A percentile compares a stretch with the other conserved stretches of the same genome.
These are phyloP conservation scores for Fibroporia radiculosa DNA, from an alignment of 768 basidiomycete genomes.

Conservation along the genomic window DNA sequence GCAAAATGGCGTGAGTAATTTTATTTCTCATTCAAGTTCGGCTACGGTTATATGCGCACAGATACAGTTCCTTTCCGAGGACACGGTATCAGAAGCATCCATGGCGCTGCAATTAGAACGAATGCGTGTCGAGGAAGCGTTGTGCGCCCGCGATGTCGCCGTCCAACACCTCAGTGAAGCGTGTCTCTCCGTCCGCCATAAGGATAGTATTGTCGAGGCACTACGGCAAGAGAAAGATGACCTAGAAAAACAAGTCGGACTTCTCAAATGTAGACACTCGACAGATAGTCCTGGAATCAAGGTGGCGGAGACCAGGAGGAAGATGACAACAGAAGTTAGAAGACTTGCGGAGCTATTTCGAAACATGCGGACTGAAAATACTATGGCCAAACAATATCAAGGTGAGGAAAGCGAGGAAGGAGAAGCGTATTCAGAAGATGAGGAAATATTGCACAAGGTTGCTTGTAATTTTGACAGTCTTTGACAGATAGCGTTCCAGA, in stretches of 20 bases:
- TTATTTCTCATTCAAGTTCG: too few species aligned
- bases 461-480: too few species aligned
- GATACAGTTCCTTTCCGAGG: background rate
- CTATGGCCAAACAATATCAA: too few species aligned
- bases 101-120: slow-evolving; percentile 6
- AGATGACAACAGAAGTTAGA: background rate
- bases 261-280: slow-evolving; percentile 1
- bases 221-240: slow-evolving; percentile 33
- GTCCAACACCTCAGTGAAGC: slow-evolving; percentile 52
- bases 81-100: background rate
- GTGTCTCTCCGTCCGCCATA: slow-evolving; percentile 53
- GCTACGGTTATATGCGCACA: slow-evolving; percentile 1
- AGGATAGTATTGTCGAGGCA: slow-evolving; percentile 41
- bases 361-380: background rate
- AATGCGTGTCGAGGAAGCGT: slow-evolving; percentile 39
- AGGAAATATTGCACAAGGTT: too few species aligned
- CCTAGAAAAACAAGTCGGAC: slow-evolving; percentile 19
- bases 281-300: background rate
- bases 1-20: too few species aligned
- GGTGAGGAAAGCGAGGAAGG: too few species aligned
- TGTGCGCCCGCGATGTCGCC: slow-evolving; percentile 55
- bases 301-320: background rate
- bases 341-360: background rate
- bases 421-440: background rate
- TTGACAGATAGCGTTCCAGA: too few species aligned